Conservation (phyloP, 306 rosid genomes). For the Oemleria cerasiformis region DNA sequence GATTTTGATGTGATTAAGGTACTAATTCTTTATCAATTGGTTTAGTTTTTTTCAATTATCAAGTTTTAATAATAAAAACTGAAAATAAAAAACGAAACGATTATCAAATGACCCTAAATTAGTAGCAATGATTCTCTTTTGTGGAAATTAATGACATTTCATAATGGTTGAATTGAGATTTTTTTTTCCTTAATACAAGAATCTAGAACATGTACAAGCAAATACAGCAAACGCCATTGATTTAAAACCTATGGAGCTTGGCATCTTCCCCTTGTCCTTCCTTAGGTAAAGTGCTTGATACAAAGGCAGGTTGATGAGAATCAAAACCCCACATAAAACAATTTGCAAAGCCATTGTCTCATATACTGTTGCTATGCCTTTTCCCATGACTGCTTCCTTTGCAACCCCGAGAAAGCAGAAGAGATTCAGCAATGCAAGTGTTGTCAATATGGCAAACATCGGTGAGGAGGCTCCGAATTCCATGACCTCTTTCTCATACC, state of each 20-base stretch:
- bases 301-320: constrained; percentile 63
- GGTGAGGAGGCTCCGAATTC: constrained; percentile 84
- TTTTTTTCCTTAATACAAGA: not conserved
- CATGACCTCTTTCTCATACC: constrained; percentile 66
- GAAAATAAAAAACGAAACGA: too few species aligned
- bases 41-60: too few species aligned
- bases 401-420: constrained; percentile 49
- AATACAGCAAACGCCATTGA: constrained; percentile 39
- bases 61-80: too few species aligned
- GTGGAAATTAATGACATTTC: not conserved
- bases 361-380: constrained; percentile 22
- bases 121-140: not conserved
- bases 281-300: constrained; percentile 69
- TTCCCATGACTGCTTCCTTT: constrained; percentile 37
- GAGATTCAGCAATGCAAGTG: constrained; percentile 59
- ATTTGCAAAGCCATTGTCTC: constrained; percentile 52
- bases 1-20: constrained; percentile 41
- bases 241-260: constrained; percentile 44
- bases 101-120: not conserved
- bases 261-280: constrained; percentile 69
- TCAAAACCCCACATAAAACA: constrained; percentile 51
- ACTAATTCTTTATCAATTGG: not conserved
- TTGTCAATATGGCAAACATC: constrained; percentile 53
- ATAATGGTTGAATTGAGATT: not conserved
- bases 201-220: constrained; percentile 21